These are phyloP conservation scores for Tuber aestivum DNA, from an alignment of 495 filamentous ascomycete genomes.

Conservation along the genomic window DNA sequence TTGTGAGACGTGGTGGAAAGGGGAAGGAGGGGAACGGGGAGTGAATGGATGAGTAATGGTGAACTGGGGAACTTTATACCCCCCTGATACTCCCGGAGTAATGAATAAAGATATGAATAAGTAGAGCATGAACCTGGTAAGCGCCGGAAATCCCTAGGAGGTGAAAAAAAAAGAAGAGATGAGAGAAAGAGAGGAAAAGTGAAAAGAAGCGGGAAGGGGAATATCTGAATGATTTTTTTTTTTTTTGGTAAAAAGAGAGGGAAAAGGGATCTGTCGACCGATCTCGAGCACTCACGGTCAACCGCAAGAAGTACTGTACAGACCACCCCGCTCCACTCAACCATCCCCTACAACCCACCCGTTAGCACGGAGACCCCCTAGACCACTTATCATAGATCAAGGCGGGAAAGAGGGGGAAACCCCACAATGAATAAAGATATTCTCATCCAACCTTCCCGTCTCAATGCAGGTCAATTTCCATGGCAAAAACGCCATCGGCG, in stretches of 20 bases:
- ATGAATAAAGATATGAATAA: neutral
- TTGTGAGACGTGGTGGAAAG: neutral
- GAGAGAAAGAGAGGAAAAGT: neutral
- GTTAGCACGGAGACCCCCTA: neutral
- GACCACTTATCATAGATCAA: neutral
- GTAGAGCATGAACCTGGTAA: neutral
- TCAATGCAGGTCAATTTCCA: constrained; percentile 34
- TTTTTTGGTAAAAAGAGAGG: neutral
- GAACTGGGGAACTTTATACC: neutral
- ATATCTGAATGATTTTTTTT: neutral
- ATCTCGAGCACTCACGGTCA: neutral
- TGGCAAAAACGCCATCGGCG: constrained; percentile 33
- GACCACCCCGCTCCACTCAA: neutral
- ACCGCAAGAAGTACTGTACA: neutral
- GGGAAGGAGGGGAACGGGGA: neutral
- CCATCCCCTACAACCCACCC: constrained; percentile 1
- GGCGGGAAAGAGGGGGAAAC: neutral
- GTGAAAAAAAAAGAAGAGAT: neutral
- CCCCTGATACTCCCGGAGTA: neutral
- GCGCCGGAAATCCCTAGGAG: neutral
- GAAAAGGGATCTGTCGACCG: neutral
- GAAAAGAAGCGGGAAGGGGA: neutral
- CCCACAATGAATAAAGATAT: constrained; percentile 36
- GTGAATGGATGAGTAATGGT: neutral
- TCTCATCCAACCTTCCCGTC: constrained; percentile 31